phyloP scores from a whole-genome alignment of 331 rosid species.

The Acacia pycnantha region DNA sequence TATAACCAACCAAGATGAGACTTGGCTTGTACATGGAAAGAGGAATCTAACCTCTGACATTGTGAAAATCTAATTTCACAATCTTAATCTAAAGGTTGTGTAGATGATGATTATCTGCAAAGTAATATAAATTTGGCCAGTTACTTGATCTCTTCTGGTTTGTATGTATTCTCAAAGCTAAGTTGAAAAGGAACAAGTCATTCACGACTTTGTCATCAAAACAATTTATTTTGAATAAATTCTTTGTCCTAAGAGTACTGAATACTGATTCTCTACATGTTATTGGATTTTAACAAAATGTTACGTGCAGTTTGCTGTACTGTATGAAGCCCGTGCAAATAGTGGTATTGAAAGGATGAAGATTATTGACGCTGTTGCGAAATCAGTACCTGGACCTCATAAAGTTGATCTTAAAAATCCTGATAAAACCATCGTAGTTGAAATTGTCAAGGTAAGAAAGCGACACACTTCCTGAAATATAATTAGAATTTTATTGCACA shows the following conservation, averaged over 20 bases:
- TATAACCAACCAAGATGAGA: not conserved
- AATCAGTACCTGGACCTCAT: conserved; percentile 82
- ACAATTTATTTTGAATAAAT: not conserved
- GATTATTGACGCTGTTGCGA: conserved; percentile 83
- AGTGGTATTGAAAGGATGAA: conserved; percentile 89
- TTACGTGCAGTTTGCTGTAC: conserved; percentile 78
- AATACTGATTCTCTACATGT: not conserved
- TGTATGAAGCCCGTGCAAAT: conserved; percentile 93
- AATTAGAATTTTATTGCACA: not conserved
- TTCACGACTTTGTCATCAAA: not conserved
- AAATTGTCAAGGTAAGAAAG: conserved; percentile 79
- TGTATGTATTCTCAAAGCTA: not conserved
- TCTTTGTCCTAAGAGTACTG: not conserved
- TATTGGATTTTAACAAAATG: conserved; percentile 1
- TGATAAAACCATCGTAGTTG: conserved; percentile 82
- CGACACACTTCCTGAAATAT: conserved; percentile 13
- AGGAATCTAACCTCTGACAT: not conserved
- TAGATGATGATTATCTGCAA: not conserved
- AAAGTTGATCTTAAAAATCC: conserved; percentile 91
- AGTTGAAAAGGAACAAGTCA: not conserved
- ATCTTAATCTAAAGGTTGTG: not conserved
- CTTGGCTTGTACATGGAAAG: not conserved
- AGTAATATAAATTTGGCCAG: not conserved
- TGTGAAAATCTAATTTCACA: not conserved
- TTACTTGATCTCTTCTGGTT: not conserved